Conservation (phyloP, 306 rosid species). For the cucumber (Cucumis sativus) region Cucumber_9930_V3 NC_026661.2:5683001-5683500, state of each 20-base stretch:
- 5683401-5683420: no score
- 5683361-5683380: not conserved
- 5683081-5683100: not conserved
- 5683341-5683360: not conserved
- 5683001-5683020: conserved; percentile 46
- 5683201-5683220: not conserved
- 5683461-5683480: no score
- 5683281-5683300: not conserved
- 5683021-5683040: conserved; percentile 42
- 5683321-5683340: not conserved
- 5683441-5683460: no score
- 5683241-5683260: not conserved
- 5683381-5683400: not conserved
- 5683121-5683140: not conserved
- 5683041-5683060: conserved; percentile 25
- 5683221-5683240: not conserved
- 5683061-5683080: not conserved
- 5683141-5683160: not conserved
- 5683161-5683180: not conserved
- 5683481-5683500: no score
- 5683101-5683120: not conserved
- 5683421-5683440: no score
- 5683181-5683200: not conserved
- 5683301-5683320: not conserved
- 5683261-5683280: not conserved